phyloP scores from a whole-genome alignment of 2,329 filamentous ascomycete genomes.

The Clonostachys chloroleuca region DNA sequence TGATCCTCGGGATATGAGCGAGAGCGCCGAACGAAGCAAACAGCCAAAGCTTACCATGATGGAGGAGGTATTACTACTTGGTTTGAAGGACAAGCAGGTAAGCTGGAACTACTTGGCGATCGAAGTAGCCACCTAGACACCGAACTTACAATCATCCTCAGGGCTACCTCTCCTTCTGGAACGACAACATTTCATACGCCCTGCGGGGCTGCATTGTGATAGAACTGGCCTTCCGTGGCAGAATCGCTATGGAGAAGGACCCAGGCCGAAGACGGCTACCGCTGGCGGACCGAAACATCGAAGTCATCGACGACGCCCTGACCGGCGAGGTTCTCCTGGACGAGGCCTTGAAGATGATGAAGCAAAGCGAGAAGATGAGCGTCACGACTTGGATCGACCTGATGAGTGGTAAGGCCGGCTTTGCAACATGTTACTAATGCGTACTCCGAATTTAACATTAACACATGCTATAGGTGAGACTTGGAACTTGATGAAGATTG shows the following conservation, averaged over 20 bases:
- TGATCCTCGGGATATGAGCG: slow-evolving; percentile 94
- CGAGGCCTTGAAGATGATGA: slow-evolving; percentile 99
- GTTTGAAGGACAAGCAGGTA: slow-evolving; percentile 98
- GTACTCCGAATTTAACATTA: not conserved
- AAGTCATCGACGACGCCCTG: slow-evolving; percentile 93
- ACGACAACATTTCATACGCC: slow-evolving; percentile 99
- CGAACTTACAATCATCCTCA: slow-evolving; percentile 27
- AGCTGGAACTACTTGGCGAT: slow-evolving; percentile 14
- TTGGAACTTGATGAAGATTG: slow-evolving; percentile 99
- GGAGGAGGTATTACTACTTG: slow-evolving; percentile 95
- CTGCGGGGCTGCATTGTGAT: slow-evolving; percentile 97
- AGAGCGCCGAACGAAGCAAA: slow-evolving; percentile 93
- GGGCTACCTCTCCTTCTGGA: slow-evolving; percentile 99
- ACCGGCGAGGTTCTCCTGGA: slow-evolving; percentile 96
- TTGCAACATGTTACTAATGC: not conserved
- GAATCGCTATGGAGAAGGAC: slow-evolving; percentile 98
- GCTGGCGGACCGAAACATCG: slow-evolving; percentile 87
- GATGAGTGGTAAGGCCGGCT: slow-evolving; percentile 75
- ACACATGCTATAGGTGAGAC: slow-evolving; percentile 69
- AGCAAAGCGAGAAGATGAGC: slow-evolving; percentile 99
- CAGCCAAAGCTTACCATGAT: slow-evolving; percentile 98
- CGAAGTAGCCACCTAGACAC: not conserved
- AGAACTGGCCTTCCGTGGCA: slow-evolving; percentile 91
- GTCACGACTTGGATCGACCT: slow-evolving; percentile 98
- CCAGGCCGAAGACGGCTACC: slow-evolving; percentile 87